Evolutionary conservation across 208 protist species (phyloP), one percentile per base, ranked within the genome.

Genomic region (Crithidia thermophila): DNA sequence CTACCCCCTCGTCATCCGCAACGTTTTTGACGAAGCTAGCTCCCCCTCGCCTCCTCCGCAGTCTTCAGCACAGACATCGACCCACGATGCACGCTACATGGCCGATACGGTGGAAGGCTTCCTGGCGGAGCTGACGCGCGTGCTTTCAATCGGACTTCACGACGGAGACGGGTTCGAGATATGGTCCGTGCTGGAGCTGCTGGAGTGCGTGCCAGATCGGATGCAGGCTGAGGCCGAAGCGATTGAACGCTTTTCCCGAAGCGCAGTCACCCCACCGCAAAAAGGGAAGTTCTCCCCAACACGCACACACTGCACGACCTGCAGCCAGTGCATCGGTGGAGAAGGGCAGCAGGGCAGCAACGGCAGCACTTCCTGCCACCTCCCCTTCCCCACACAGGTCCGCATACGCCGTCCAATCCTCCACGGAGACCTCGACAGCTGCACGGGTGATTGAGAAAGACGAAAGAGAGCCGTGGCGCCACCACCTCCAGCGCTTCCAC

Each of bases 161-260:
- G 67, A 75, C 13, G 71, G 55, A 6, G 39, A 34, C 20, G 59
- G 57, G 4, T 36, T 73, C 18, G 75, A 84, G 20, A 52, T 88
- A 49, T 88, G 82, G 85, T 68, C 72, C n/a, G 80, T 91, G 23
- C 69, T 91, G 18, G 77, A 85, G 45, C 81, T 84, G 28, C 67
- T 91, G 3, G 53, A 75, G 40, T 69, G 61, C 42, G 60, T 72
- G 31, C 37, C 61, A 50, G 47, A 37, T 18, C 72, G 71, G 23
- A 45, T 67, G 42, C 62, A 52, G 39, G 57, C 67, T 10, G 67
- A 27, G 6, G 67, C 67, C 1, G 56, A 57, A 28, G 45, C 56
- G 11, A 16, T n/a, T n/a, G n/a, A n/a, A n/a, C n/a, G n/a, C n/a
- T n/a, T n/a, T n/a, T n/a, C n/a, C n/a, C n/a, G n/a, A n/a, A n/a